Percentiles rank a stretch among this genome's conserved stretches.
Evolutionary conservation across 106 monocot genomes (phyloP).

Genomic region (Dendrobium officinale): DNA sequence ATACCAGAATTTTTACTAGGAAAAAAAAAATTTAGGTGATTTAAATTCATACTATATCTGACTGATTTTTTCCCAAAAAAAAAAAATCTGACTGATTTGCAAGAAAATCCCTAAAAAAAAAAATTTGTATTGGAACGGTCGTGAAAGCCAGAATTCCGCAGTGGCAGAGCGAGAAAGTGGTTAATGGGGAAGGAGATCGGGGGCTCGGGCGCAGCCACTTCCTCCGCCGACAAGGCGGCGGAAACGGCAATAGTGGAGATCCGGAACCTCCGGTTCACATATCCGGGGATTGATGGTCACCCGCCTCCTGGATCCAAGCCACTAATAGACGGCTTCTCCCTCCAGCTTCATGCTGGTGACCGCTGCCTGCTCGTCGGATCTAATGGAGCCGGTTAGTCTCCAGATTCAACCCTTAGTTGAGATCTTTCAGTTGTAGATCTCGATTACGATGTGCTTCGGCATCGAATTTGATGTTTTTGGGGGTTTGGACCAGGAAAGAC

Average conservation of each 20-base stretch:
- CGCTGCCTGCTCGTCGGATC: constrained; percentile 94
- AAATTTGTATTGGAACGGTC: too few relatives aligned
- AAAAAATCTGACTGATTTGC: too few relatives aligned
- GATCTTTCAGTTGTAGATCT: not conserved
- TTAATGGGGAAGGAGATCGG: not conserved
- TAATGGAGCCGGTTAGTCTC: constrained; percentile 75
- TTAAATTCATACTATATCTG: too few relatives aligned
- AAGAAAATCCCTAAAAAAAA: too few relatives aligned
- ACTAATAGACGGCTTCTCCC: constrained; percentile 72
- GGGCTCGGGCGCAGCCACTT: not conserved
- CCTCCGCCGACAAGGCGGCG: not conserved
- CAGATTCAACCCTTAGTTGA: not conserved
- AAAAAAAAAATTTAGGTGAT: too few relatives aligned
- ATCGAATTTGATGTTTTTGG: constrained; percentile 1
- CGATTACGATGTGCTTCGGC: not conserved
- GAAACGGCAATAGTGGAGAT: constrained; percentile 35
- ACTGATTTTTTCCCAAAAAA: too few relatives aligned
- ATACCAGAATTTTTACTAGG: too few relatives aligned
- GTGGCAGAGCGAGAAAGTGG: not conserved
- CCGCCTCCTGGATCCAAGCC: constrained; percentile 86
- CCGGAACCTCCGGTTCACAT: constrained; percentile 68
- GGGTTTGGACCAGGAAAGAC: constrained; percentile 51
- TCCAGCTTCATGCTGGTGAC: constrained; percentile 56
- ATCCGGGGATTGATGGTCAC: constrained; percentile 91
- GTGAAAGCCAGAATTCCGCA: too few relatives aligned